These are phyloP conservation scores for Medicago arabica DNA, from an alignment of 306 rosid species.

Conservation along the genomic window DNA sequence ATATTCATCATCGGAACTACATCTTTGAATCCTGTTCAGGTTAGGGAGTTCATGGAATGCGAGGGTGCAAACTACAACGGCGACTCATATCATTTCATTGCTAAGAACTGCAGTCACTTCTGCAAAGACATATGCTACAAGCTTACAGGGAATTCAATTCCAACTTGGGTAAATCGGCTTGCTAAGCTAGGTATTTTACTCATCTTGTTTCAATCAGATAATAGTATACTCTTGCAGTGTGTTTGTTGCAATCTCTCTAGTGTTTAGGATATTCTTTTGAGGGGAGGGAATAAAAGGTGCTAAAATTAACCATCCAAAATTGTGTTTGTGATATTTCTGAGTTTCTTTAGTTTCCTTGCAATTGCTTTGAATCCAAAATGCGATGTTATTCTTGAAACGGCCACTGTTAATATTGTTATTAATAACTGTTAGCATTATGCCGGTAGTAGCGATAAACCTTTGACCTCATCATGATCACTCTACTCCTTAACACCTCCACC, in stretches of 20 bases:
- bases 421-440: too few species aligned
- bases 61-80: slow-evolving; percentile 79
- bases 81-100: slow-evolving; percentile 87
- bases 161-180: slow-evolving; percentile 95
- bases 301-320: neutral
- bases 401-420: too few species aligned
- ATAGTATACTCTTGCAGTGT: slow-evolving; percentile 13
- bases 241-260: neutral
- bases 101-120: slow-evolving; percentile 95
- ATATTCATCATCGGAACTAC: slow-evolving; percentile 89
- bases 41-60: slow-evolving; percentile 92
- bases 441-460: too few species aligned
- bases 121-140: slow-evolving; percentile 90
- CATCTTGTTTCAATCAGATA: slow-evolving; percentile 23
- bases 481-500: too few species aligned
- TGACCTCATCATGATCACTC: too few species aligned
- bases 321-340: neutral
- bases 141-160: slow-evolving; percentile 91
- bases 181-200: slow-evolving; percentile 82
- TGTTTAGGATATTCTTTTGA: neutral
- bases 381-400: too few species aligned
- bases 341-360: neutral
- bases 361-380: too few species aligned
- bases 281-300: neutral
- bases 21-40: slow-evolving; percentile 69